Conservation (phyloP, 2,329 filamentous ascomycete genomes). For the Fusarium gaditjirri region DNA sequence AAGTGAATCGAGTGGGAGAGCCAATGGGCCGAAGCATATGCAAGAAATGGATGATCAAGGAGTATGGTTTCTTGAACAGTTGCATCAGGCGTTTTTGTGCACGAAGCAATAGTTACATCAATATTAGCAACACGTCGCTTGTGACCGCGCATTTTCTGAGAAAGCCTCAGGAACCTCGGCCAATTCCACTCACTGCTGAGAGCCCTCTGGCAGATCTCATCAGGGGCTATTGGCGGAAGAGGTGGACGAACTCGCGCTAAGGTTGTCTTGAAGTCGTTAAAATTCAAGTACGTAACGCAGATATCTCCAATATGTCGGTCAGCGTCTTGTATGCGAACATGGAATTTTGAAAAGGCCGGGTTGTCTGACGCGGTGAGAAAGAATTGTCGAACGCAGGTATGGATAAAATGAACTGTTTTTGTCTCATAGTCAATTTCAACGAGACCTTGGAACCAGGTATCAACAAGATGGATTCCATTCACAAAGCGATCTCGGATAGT, state of each 20-base stretch:
- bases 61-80: rapidly evolving
- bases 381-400: neutral
- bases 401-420: neutral
- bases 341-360: rapidly evolving
- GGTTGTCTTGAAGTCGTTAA: neutral
- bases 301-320: neutral
- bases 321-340: rapidly evolving
- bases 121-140: neutral
- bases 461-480: neutral
- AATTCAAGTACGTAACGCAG: neutral
- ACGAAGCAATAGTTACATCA: rapidly evolving
- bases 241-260: rapidly evolving
- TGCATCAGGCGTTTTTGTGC: rapidly evolving
- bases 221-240: rapidly evolving
- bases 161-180: rapidly evolving
- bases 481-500: rapidly evolving
- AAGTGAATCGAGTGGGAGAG: neutral
- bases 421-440: neutral
- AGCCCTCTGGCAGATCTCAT: rapidly evolving
- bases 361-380: rapidly evolving
- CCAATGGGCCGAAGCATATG: neutral
- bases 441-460: neutral
- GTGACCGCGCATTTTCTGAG: too few species aligned
- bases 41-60: neutral
- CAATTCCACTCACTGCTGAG: neutral